Evolutionary conservation across 148 eudicot species (phyloP).

Genomic region (Gaultheria prostrata): DNA sequence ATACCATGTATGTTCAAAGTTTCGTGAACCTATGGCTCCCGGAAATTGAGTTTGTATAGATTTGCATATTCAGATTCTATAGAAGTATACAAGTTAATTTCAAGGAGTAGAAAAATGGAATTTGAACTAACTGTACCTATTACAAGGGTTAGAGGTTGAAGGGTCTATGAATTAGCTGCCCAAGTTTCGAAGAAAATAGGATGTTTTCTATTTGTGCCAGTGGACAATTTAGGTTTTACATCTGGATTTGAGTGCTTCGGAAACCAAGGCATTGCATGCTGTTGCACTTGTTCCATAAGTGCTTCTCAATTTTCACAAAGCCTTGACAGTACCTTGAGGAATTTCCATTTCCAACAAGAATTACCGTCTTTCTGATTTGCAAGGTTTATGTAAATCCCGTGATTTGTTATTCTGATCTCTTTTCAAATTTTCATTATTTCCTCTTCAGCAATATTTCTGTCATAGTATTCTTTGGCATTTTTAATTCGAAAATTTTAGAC

Average conservation of each 20-base stretch:
- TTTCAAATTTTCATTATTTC: background rate
- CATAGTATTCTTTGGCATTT: background rate
- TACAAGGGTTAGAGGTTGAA: background rate
- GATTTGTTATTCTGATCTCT: background rate
- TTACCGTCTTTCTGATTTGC: background rate
- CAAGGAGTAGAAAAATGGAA: background rate
- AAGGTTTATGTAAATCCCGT: background rate
- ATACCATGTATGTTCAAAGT: background rate
- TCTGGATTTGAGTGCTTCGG: background rate
- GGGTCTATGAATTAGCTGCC: background rate
- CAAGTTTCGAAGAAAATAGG: background rate
- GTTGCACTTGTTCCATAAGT: background rate
- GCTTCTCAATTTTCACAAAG: background rate
- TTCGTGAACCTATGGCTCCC: background rate
- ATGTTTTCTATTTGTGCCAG: background rate
- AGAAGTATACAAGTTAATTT: background rate
- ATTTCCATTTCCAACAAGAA: background rate
- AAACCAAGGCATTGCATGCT: background rate
- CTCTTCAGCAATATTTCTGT: background rate
- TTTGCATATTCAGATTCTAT: background rate
- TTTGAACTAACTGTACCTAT: background rate
- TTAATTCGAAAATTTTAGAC: background rate
- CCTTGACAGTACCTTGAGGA: background rate
- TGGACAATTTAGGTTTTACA: conserved; percentile 6
- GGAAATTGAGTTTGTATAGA: background rate